phyloP scores from a whole-genome alignment of 805 yeast species.

The Priceomyces melissophilus region DNA sequence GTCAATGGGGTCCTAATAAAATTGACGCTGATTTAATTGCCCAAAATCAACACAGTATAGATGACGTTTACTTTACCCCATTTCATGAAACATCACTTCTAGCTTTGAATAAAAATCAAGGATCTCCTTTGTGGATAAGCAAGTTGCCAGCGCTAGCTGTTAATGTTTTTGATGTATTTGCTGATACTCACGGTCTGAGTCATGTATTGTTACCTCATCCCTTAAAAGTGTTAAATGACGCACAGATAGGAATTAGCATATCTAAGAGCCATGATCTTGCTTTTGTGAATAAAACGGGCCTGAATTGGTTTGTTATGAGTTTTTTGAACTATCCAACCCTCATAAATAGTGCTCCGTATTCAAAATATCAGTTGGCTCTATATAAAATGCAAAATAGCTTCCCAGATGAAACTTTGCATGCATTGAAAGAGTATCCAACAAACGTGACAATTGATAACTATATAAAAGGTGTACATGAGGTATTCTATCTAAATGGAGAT shows the following conservation, averaged over 20 bases:
- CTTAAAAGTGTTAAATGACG: conserved; percentile 37
- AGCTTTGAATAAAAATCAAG: conserved; percentile 68
- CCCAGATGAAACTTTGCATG: conserved; percentile 4
- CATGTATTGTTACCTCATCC: conserved; percentile 71
- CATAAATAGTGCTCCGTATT: conserved; percentile 73
- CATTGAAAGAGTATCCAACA: conserved; percentile 2
- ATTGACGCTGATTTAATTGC: conserved; percentile 57
- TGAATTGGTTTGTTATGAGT: conserved; percentile 84
- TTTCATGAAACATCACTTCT: conserved; percentile 75
- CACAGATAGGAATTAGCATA: conserved; percentile 22
- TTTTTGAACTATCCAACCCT: conserved; percentile 74
- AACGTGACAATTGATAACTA: conserved; percentile 21
- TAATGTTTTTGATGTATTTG: conserved; percentile 74
- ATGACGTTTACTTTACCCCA: conserved; percentile 77
- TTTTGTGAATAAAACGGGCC: conserved; percentile 65
- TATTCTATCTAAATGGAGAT: conserved; percentile 23
- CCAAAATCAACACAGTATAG: conserved; percentile 51
- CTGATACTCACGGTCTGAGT: conserved; percentile 17
- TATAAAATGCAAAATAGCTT: conserved; percentile 21
- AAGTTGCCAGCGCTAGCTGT: conserved; percentile 69
- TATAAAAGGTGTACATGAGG: conserved; percentile 36
- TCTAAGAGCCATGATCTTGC: conserved; percentile 34
- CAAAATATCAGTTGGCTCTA: conserved; percentile 51
- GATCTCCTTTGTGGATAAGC: conserved; percentile 76
- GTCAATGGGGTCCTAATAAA: conserved; percentile 91